Conservation (phyloP, 2,329 filamentous ascomycete genomes). For the Falciphora oryzae region DNA sequence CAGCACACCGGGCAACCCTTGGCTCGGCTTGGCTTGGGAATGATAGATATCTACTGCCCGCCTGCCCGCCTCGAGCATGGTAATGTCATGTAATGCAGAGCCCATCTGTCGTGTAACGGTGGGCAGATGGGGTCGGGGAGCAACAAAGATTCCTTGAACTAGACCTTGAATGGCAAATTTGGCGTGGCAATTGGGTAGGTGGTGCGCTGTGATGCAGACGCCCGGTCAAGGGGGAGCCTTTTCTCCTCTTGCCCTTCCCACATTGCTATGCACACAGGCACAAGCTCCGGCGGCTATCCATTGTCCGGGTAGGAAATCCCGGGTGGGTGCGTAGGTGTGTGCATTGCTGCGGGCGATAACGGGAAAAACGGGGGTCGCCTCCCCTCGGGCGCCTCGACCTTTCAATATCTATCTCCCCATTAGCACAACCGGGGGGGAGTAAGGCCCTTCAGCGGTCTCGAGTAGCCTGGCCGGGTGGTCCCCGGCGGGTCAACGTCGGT, state of each 20-base stretch:
- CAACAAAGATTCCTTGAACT: too few species aligned
- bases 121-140: too few species aligned
- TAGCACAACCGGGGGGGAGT: not conserved
- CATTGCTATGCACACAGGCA: not conserved
- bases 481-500: not conserved
- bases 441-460: not conserved
- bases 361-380: too few species aligned
- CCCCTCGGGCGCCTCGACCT: not conserved
- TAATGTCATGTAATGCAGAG: not conserved
- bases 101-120: not conserved
- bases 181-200: too few species aligned
- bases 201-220: too few species aligned
- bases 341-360: not conserved
- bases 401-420: not conserved
- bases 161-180: too few species aligned
- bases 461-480: not conserved
- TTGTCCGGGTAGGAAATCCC: too few species aligned
- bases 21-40: not conserved
- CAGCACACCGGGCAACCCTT: too few species aligned
- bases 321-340: not conserved
- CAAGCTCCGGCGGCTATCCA: not conserved
- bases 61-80: not conserved
- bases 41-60: not conserved
- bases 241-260: too few species aligned
- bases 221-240: too few species aligned